Base-by-base conservation (phyloP, 208 protist genomes). In the Acanthamoeba triangularis region DNA sequence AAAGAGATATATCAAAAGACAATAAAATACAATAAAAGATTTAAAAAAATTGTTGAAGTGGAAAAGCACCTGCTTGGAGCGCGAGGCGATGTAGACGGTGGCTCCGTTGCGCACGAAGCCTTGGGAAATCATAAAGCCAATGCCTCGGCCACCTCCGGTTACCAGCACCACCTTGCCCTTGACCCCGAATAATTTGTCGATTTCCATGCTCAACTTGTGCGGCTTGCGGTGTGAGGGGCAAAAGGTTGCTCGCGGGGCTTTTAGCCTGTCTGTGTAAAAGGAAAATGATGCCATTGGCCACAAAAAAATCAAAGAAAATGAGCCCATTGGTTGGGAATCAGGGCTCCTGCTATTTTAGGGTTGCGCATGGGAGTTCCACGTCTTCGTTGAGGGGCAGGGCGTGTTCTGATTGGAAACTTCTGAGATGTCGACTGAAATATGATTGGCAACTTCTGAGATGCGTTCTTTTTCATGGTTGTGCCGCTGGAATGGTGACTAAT, bases 1-100 rank as follows among this genome's bases (percentile, higher is more conserved):
- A n/a, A n/a, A n/a, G n/a, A n/a, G n/a, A n/a, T n/a, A n/a, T n/a
- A n/a, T n/a, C n/a, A n/a, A n/a, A n/a, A n/a, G n/a, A n/a, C n/a
- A n/a, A n/a, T n/a, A n/a, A n/a, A 72, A 33, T 52, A 41, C 1
- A 85, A 41, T 3, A 44, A 56, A 14, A 56, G 8, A 56, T 28
- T 56, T 5, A 56, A 56, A 65, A 49, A 8, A 84, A 8, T 37
- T 20, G 74, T 84, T 10, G 52, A 18, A 54, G 6, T 54, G n/a
- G 18, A 59, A 87, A 61, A 49, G 8, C 0, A 93, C 95, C 59
- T 97, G 30, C 28, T 69, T 44, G 93, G 95, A 90, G 59, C 96
- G 74, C 6, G 96, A 96, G 41, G 63, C 78, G 49, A 97, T 96
- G 69, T 97, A 97, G 28, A 97, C 96, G n/a, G 59, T 96, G n/a